Base-by-base conservation (phyloP, 2,329 filamentous ascomycete genomes). In the Sporothrix protearum region DNA sequence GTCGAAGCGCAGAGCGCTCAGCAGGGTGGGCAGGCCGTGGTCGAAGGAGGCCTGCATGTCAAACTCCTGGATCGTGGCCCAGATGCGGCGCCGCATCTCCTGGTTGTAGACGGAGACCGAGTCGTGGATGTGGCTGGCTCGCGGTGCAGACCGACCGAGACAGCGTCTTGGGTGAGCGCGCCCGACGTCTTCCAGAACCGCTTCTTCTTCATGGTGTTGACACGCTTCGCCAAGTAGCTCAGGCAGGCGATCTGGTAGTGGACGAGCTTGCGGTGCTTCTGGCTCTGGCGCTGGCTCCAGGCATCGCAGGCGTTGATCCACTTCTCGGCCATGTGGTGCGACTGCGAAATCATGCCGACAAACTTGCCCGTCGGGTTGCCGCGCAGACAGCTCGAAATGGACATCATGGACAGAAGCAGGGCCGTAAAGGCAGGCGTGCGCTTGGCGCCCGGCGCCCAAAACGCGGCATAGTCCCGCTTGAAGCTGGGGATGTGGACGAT, bases 201-300 rank as follows among this genome's bases (percentile, higher is more conserved):
- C 82, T 89, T 89, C 83, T 89, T 89, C 81, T 89, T 77, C 74
- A 89, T 84, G 1, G 85, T 86, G 78, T 89, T 89, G 74, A 89
- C 85, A 39, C 86, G 82, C 81, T 89, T 89, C 57, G 85, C 86
- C 1, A 89, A 82, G 74, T 88, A 89, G n/a, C 87, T 76, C 42
- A 89, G 80, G 75, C 87, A 89, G 14, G 83, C 82, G 19, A 89
- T 84, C 77, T 89, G 87, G 76, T 88, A 89, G 77, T 89, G 86
- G 16, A 89, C 85, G 30, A 89, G 82, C 59, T 83, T 83, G 63
- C 87, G 84, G 74, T 89, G 86, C 78, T 89, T 89, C 77, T 88
- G 85, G 77, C 87, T 89, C 79, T 89, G 87, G 47, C 80, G 80
- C 33, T 80, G 77, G 45, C 83, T 81, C 87, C 87, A 89, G 42